These are phyloP conservation scores for Aspergillus persii DNA, from an alignment of 2,329 filamentous ascomycete species.

Conservation along the genomic window DNA sequence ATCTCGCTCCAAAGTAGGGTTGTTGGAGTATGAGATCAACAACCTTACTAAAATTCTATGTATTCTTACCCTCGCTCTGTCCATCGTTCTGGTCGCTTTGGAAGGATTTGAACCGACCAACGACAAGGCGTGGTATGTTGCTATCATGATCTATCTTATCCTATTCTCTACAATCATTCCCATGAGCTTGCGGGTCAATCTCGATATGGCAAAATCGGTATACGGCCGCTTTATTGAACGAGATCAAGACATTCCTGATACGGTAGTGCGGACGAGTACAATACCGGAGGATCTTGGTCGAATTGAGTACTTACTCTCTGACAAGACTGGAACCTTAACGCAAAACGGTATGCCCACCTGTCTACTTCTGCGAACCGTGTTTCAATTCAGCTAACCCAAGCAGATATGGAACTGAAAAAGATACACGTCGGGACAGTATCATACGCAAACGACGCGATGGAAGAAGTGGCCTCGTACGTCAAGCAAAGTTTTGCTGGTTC, in stretches of 20 bases:
- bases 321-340: constrained; percentile 97
- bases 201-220: constrained; percentile 95
- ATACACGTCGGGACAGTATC: constrained; percentile 97
- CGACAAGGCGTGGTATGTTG: constrained; percentile 76
- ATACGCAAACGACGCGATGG: constrained; percentile 98
- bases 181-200: constrained; percentile 91
- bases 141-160: constrained; percentile 96
- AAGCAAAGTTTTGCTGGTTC: constrained; percentile 71
- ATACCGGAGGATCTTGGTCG: constrained; percentile 95
- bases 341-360: constrained; percentile 64
- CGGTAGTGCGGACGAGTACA: constrained; percentile 92
- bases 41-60: constrained; percentile 95
- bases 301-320: constrained; percentile 92
- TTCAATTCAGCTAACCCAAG: constrained; percentile 22
- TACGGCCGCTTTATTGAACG: constrained; percentile 95
- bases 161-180: constrained; percentile 99
- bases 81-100: constrained; percentile 81
- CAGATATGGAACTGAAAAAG: constrained; percentile 97
- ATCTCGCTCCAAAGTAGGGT: constrained; percentile 87
- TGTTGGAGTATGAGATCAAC: constrained; percentile 96
- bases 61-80: constrained; percentile 79
- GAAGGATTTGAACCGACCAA: constrained; percentile 68
- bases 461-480: constrained; percentile 86
- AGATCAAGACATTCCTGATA: constrained; percentile 84
- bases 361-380: background rate